A percentile compares a stretch with the other conserved stretches of the same genome.
These are phyloP conservation scores for Globisporangium perplexum DNA, from an alignment of 352 stramenopile genomes.

Conservation along the genomic window DNA sequence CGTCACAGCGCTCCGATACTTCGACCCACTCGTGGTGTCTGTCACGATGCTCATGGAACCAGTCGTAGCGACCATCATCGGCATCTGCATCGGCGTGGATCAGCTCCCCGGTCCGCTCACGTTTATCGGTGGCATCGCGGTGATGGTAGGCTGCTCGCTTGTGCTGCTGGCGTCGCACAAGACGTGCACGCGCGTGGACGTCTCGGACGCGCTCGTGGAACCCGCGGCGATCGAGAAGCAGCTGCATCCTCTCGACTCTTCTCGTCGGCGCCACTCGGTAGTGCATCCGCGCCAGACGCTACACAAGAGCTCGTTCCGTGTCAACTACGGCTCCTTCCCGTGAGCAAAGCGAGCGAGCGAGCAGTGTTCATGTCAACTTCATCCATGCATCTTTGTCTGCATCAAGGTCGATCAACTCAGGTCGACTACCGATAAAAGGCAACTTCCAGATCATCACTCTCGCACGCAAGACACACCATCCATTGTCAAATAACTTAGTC, in stretches of 20 bases:
- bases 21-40: constrained; percentile 53
- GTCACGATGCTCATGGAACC: constrained; percentile 52
- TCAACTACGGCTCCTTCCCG: constrained; percentile 21
- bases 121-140: constrained; percentile 28
- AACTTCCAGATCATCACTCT: not conserved
- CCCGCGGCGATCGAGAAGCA: not conserved
- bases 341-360: not conserved
- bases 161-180: constrained; percentile 33
- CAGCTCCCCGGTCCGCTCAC: constrained; percentile 27
- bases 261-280: constrained; percentile 9
- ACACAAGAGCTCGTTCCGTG: constrained; percentile 3
- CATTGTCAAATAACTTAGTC: not conserved
- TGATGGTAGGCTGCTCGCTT: constrained; percentile 36
- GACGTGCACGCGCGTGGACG: constrained; percentile 28
- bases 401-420: too few relatives aligned
- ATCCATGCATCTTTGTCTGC: not conserved
- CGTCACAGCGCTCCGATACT: constrained; percentile 47
- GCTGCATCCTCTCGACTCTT: not conserved
- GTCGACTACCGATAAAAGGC: not conserved
- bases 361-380: too few relatives aligned
- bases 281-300: constrained; percentile 7
- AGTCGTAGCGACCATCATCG: constrained; percentile 37
- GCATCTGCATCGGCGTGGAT: constrained; percentile 35
- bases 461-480: not conserved
- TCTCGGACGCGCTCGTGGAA: constrained; percentile 26